Evolutionary conservation across 805 yeast genomes (phyloP), one percentile per base, ranked within the genome.

Genomic region (Kodamaea laetipori): DNA sequence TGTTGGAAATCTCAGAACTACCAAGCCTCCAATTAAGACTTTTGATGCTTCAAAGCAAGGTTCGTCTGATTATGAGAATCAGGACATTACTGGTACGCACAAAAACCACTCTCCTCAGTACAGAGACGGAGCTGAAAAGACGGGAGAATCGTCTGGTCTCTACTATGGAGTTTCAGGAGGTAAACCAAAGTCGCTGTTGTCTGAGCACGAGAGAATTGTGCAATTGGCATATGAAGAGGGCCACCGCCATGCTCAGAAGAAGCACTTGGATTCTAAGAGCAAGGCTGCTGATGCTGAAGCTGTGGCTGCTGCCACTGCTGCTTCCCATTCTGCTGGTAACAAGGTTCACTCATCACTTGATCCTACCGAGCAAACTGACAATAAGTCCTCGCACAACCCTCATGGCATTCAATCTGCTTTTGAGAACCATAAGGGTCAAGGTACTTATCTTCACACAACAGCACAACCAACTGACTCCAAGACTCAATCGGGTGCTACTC

Each of bases 381-480:
- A 67, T 54, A 66, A 60, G 53, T 65, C 70, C 3, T 16, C 25
- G 7, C 63, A 39, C 53, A 67, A 66, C 42, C 23, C 48, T 7
- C 54, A 43, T 3, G 71, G 68, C 12, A 45, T 65, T 31, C 44
- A 30, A 15, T 39, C 57, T 16, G 66, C 61, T 6, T 40, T 52
- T 4, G 50, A 36, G 16, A 28, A 36, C 19, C 9, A 4, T 15
- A 30, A 36, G 24, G 24, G n/a, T n/a, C n/a, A n/a, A n/a, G n/a
- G 24, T 6, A 21, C 24, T 8, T 21, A 21, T 8, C 24, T 21
- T 21, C 24, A 21, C 24, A 21, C 8, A 6, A 21, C 24, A 6
- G 6, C 24, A 8, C 8, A 21, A 8, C 6, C 24, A 21, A 6
- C 24, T 8, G n/a, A n/a, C n/a, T n/a, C n/a, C 24, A 21, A 21